Conservation (phyloP, 306 rosid genomes). For the Citrullus mucosospermus region DNA sequence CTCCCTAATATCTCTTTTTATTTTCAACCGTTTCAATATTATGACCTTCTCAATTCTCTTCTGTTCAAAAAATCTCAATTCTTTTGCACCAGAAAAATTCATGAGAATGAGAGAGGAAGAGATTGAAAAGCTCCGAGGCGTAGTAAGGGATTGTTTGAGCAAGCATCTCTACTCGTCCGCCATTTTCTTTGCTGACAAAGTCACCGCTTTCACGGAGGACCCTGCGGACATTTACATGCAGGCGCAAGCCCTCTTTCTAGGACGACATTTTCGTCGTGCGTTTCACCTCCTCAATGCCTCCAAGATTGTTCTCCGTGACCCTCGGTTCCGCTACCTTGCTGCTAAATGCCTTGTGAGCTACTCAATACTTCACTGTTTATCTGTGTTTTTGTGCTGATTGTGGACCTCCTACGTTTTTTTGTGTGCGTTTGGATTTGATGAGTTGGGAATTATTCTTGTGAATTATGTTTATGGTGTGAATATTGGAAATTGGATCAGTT, state of each 20-base stretch:
- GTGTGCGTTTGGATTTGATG: neutral
- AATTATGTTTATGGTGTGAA: neutral
- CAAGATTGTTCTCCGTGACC: conserved; percentile 76
- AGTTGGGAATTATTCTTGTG: neutral
- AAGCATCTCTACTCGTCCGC: conserved; percentile 93
- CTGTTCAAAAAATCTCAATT: neutral
- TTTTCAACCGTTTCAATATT: too few species aligned
- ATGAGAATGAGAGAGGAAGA: conserved; percentile 65
- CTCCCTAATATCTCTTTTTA: too few species aligned
- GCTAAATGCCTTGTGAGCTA: conserved; percentile 68
- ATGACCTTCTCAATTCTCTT: neutral
- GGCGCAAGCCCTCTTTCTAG: conserved; percentile 89
- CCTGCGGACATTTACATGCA: conserved; percentile 97
- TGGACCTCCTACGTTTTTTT: neutral
- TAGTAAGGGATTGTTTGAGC: conserved; percentile 82
- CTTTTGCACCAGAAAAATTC: neutral
- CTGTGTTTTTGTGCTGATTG: neutral
- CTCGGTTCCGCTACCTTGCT: conserved; percentile 90
- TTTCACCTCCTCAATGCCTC: conserved; percentile 92
- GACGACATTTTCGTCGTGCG: conserved; percentile 82
- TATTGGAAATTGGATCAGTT: too few species aligned
- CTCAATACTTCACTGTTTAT: neutral
- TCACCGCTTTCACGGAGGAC: conserved; percentile 74
- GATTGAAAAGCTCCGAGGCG: conserved; percentile 85
- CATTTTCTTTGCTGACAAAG: conserved; percentile 90